phyloP scores from a whole-genome alignment of 2,329 filamentous ascomycete genomes.

The Ascocoryne sarcoides region DNA sequence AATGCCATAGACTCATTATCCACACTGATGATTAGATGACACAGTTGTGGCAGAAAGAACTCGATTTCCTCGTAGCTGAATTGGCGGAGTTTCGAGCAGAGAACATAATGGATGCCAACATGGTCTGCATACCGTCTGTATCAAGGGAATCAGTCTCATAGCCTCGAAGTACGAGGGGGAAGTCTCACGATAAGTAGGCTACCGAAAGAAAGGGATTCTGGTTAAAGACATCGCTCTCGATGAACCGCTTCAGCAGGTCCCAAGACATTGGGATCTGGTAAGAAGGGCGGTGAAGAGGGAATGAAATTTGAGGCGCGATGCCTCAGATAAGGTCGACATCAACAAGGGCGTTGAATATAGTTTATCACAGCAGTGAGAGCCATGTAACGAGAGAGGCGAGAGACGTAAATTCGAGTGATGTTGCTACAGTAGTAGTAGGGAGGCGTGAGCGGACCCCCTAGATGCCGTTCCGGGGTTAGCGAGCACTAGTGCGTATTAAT shows the following conservation, averaged over 20 bases:
- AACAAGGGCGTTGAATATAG: conserved; percentile 15
- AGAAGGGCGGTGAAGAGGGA: not conserved
- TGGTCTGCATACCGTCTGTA: conserved; percentile 77
- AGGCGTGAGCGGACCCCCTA: too few relatives aligned
- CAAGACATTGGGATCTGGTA: conserved; percentile 51
- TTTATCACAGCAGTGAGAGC: conserved; percentile 18
- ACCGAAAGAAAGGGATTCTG: conserved; percentile 82
- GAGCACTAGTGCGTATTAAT: too few relatives aligned
- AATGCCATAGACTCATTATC: conserved; percentile 88
- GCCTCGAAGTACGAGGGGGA: conserved; percentile 9
- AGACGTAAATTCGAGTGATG: not conserved
- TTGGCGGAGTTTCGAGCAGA: conserved; percentile 80
- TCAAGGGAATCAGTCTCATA: conserved; percentile 2
- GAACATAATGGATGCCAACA: conserved; percentile 81
- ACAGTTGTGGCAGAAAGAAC: conserved; percentile 84
- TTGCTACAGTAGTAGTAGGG: too few relatives aligned
- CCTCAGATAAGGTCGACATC: conserved; percentile 28
- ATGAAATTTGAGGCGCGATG: conserved; percentile 24
- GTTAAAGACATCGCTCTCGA: conserved; percentile 92
- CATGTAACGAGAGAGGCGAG: conserved; percentile 12
- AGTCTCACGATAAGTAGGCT: conserved; percentile 69
- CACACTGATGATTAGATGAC: conserved; percentile 78
- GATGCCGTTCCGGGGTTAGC: too few relatives aligned
- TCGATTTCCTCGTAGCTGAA: conserved; percentile 89
- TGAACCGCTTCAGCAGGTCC: conserved; percentile 83